Evolutionary conservation across 1,139 yeast genomes (phyloP), one percentile per base, ranked within the genome.

Genomic region (Pichia sp.): DNA sequence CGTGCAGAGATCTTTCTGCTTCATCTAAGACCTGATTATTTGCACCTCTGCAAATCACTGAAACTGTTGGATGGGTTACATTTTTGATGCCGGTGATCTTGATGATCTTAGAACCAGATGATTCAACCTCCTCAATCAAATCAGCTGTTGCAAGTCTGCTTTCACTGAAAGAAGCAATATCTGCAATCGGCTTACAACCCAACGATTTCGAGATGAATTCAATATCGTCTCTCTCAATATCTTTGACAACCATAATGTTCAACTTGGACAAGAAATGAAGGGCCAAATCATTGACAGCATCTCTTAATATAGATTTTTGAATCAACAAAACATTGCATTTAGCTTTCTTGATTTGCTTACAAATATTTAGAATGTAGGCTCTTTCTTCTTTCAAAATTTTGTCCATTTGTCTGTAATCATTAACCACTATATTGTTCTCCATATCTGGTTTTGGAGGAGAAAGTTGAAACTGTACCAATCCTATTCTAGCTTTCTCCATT

Each of bases 361-460:
- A 91, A 67, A 95, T 87, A 70, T 93, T 91, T 66, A 93, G 79
- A 66, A 93, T 74, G 68, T 93, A 93, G 28, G 96, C 95, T 68
- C 99, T 83, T 75, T 93, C 99, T 71, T 93, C 99, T 68, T 95
- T 95, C 66, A 93, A 77, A 62, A 93, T 93, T 74, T 91, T 93
- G 72, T 93, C 99, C 99, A 93, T 93, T 71, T 95, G 99, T 72
- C 99, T 82, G 74, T 93, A 93, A 70, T 93, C 99, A 67, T 88
- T 93, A 51, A 93, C 98, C 50, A 95, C 96, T 53, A 93, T 95
- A 67, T 91, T 93, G 68, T 93, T 93, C 72, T 93, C 99, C 86
- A 95, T 88, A 67, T 93, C 99, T 41, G 99, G 99, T 69, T 93
- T 93, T 62, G 99, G 99, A 44, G 99, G 99, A 31, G 98, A 90